Evolutionary conservation across 2,329 filamentous ascomycete genomes (phyloP).

Genomic region (Seiridium cupressi): DNA sequence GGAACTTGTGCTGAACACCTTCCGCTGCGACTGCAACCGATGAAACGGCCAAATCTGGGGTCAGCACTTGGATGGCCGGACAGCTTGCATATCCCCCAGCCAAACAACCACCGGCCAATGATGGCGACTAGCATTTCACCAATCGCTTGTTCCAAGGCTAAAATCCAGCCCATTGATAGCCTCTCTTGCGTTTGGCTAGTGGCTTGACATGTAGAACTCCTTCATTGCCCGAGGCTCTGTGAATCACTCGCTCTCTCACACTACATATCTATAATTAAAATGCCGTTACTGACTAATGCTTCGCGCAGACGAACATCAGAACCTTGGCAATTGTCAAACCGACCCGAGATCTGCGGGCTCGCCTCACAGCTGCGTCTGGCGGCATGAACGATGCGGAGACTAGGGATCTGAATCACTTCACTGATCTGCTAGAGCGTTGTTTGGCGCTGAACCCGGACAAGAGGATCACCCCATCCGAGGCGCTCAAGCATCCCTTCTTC

Average conservation of each 20-base stretch:
- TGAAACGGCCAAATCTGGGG: conserved; percentile 6
- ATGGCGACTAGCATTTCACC: too few species aligned
- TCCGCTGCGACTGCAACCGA: conserved; percentile 8
- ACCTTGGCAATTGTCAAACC: conserved; percentile 71
- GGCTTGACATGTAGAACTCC: too few species aligned
- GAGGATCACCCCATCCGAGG: conserved; percentile 81
- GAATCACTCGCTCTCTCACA: too few species aligned
- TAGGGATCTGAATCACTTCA: conserved; percentile 78
- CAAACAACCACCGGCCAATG: background rate
- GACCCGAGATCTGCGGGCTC: conserved; percentile 76
- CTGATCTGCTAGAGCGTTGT: conserved; percentile 86
- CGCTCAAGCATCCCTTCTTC: conserved; percentile 88
- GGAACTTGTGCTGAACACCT: background rate
- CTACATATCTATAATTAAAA: background rate
- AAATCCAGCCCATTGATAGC: too few species aligned
- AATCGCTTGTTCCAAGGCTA: too few species aligned
- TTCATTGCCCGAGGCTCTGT: too few species aligned
- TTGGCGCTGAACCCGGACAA: conserved; percentile 90
- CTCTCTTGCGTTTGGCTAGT: too few species aligned
- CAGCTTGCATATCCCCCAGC: conserved; percentile 11
- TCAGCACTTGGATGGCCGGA: conserved; percentile 12
- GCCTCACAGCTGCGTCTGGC: conserved; percentile 71
- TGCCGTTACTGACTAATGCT: background rate
- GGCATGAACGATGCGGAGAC: conserved; percentile 72
- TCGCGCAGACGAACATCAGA: conserved; percentile 60